phyloP scores from a whole-genome alignment of 345 rosid species.

The Salix suchowensis region DNA sequence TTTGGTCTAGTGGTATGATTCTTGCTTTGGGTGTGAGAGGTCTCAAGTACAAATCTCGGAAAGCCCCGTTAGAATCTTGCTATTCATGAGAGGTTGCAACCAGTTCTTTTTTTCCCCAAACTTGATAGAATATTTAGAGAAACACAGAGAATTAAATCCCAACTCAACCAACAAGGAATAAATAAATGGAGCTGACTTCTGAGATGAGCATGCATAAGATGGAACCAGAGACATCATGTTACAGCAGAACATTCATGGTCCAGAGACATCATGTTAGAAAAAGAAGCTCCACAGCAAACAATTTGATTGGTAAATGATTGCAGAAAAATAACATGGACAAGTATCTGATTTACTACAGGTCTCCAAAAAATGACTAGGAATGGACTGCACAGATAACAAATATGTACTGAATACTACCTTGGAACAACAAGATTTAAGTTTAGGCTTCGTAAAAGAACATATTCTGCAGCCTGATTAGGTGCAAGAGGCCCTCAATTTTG shows the following conservation, averaged over 20 bases:
- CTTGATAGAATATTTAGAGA: not conserved
- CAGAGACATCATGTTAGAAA: not conserved
- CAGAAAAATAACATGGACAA: not conserved
- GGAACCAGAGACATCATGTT: not conserved
- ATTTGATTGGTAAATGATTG: not conserved
- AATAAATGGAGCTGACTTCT: not conserved
- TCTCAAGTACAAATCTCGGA: slow-evolving; percentile 64
- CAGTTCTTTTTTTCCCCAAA: not conserved
- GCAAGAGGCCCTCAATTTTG: not conserved
- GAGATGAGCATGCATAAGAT: not conserved
- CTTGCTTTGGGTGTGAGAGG: slow-evolving; percentile 82
- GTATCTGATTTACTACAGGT: not conserved
- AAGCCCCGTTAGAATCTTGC: slow-evolving; percentile 36
- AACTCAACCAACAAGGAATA: not conserved
- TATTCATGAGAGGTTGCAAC: not conserved
- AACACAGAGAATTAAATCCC: not conserved
- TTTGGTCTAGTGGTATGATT: slow-evolving; percentile 82
- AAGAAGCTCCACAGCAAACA: not conserved
- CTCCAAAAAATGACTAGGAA: not conserved
- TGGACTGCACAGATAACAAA: not conserved
- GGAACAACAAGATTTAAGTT: not conserved
- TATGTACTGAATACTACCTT: not conserved
- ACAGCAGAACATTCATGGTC: not conserved
- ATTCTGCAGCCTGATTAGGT: not conserved
- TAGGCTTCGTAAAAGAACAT: not conserved